Percentiles rank a stretch among this genome's conserved stretches.
phyloP scores from a whole-genome alignment of 108 stramenopile genomes.

The Epithemia pelagica region DNA sequence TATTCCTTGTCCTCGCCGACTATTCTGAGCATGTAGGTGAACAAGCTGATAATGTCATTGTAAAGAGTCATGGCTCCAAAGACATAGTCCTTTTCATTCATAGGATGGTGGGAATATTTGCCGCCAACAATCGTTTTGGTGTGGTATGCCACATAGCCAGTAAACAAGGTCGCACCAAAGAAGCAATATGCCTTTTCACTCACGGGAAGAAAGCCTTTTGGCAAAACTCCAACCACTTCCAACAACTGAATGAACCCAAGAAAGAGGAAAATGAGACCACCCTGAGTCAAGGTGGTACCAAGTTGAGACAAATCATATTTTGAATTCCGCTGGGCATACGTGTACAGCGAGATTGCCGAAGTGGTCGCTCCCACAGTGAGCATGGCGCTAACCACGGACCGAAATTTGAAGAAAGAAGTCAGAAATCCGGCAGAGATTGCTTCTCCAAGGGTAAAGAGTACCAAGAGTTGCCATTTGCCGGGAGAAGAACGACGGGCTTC shows the following conservation, averaged over 20 bases:
- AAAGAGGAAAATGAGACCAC: constrained; percentile 60
- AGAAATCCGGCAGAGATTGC: constrained; percentile 67
- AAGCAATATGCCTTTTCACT: constrained; percentile 52
- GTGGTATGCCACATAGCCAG: constrained; percentile 70
- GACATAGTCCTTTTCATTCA: constrained; percentile 91
- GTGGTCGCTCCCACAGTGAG: constrained; percentile 60
- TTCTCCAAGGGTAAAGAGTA: constrained; percentile 75
- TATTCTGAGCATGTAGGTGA: constrained; percentile 79
- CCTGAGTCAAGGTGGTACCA: constrained; percentile 55
- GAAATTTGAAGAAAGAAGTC: constrained; percentile 54
- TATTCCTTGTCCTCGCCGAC: constrained; percentile 60
- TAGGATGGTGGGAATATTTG: constrained; percentile 73
- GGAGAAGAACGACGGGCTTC: constrained; percentile 50
- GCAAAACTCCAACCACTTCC: constrained; percentile 56
- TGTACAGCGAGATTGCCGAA: constrained; percentile 67
- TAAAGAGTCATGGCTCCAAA: constrained; percentile 84
- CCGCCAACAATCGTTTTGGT: constrained; percentile 75
- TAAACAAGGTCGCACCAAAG: constrained; percentile 59
- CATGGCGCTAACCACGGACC: constrained; percentile 64
- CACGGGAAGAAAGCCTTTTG: constrained; percentile 64
- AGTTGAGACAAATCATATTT: constrained; percentile 88
- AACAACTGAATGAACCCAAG: constrained; percentile 63
- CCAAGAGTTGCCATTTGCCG: constrained; percentile 65
- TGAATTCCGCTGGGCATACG: constrained; percentile 71
- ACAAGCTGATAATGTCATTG: constrained; percentile 91